phyloP scores from a whole-genome alignment of 2,329 filamentous ascomycete species.

The Atkinsonella texensis region DNA sequence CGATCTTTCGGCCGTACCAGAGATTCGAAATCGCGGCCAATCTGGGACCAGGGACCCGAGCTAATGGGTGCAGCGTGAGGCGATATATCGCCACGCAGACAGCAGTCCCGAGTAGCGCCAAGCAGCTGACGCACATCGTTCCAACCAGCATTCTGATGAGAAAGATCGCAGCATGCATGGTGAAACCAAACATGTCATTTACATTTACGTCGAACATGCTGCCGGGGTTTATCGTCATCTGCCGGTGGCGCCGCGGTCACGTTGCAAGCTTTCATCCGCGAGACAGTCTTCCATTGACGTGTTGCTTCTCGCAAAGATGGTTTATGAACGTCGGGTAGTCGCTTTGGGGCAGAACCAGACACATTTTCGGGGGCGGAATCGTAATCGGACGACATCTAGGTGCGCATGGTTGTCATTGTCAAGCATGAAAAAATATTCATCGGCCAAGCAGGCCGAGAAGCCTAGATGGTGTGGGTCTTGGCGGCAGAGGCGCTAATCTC shows the following conservation, averaged over 20 bases:
- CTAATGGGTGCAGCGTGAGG: slow-evolving; percentile 30
- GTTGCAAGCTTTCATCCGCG: background rate
- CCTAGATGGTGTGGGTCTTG: background rate
- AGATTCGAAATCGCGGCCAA: slow-evolving; percentile 33
- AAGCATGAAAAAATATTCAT: background rate
- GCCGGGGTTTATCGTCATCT: background rate
- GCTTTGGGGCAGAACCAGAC: too few relatives aligned
- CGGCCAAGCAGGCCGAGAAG: background rate
- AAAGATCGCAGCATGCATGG: background rate
- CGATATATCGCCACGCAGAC: slow-evolving; percentile 21
- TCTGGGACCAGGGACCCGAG: slow-evolving; percentile 33
- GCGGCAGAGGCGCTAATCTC: too few relatives aligned
- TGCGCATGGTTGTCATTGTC: background rate
- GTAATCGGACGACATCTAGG: background rate
- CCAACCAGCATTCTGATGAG: background rate
- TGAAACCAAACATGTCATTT: background rate
- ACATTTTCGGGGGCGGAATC: background rate
- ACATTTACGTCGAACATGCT: background rate
- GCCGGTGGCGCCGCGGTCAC: background rate
- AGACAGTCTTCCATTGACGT: too few relatives aligned
- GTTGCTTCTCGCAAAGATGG: too few relatives aligned
- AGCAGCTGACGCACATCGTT: background rate
- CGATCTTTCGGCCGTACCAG: slow-evolving; percentile 35
- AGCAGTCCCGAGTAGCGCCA: slow-evolving; percentile 7
- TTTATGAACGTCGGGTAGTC: too few relatives aligned